These are phyloP conservation scores for Cladosporium phlei DNA, from an alignment of 2,329 filamentous ascomycete species.

Conservation along the genomic window DNA sequence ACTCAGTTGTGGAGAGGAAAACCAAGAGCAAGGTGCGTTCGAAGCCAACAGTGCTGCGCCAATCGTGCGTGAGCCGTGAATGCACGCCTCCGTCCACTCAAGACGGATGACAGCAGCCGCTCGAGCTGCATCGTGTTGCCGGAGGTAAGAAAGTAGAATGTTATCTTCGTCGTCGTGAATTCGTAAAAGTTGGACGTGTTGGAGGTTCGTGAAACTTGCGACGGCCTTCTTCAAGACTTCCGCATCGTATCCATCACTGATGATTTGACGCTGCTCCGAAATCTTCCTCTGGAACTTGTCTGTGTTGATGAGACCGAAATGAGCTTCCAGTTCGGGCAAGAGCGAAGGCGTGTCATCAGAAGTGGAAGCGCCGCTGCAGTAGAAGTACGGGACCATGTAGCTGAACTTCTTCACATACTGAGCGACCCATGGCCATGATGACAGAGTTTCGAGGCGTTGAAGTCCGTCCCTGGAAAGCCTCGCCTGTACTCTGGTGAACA, in stretches of 20 bases:
- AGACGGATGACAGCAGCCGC: conserved; percentile 46
- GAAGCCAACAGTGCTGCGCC: conserved; percentile 54
- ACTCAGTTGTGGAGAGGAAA: conserved; percentile 60
- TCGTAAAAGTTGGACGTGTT: conserved; percentile 61
- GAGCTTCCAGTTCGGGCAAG: conserved; percentile 23
- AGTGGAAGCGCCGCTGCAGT: conserved; percentile 43
- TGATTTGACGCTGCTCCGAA: conserved; percentile 48
- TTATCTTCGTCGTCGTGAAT: conserved; percentile 57
- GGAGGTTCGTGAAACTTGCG: conserved; percentile 54
- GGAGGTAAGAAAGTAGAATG: conserved; percentile 49
- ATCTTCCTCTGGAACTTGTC: conserved; percentile 38
- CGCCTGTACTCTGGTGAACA: conserved; percentile 49
- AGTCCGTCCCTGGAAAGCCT: conserved; percentile 49
- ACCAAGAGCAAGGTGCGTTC: conserved; percentile 52
- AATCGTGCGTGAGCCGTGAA: conserved; percentile 56
- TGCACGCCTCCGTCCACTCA: conserved; percentile 59
- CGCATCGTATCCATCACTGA: conserved; percentile 49
- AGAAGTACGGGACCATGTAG: conserved; percentile 57
- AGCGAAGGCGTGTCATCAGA: conserved; percentile 16
- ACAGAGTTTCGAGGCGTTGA: conserved; percentile 45
- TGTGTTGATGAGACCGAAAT: conserved; percentile 32
- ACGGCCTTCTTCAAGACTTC: conserved; percentile 52
- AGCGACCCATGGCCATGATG: conserved; percentile 47
- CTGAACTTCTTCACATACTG: conserved; percentile 56
- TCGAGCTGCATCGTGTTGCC: conserved; percentile 38